Evolutionary conservation across 129 eudicot genomes (phyloP), one percentile per base, ranked within the genome.

Genomic region (Solidago caesia): DNA sequence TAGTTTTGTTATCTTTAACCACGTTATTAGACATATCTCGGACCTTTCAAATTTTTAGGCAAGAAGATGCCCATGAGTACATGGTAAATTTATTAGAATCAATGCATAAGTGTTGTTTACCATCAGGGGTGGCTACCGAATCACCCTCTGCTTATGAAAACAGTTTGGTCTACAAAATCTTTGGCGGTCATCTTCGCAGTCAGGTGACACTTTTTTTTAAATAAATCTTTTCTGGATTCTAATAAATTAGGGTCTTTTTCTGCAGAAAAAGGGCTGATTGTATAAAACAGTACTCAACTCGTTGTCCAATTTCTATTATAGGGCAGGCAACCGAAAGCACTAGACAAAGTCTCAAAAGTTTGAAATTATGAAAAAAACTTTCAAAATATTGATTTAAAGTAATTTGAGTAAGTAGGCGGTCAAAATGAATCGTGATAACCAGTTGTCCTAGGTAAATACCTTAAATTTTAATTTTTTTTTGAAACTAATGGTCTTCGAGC

Each of bases 61-160:
- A 61, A 61, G 66, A 61, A 61, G 66, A 61, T 13, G 66, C 66
- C 8, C 66, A 61, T 27, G 66, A 61, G 66, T 61, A 61, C 66
- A 27, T 61, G 66, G 66, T 61, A 26, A 61, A 61, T 26, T 29
- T 61, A 4, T 61, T 61, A n/a, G 66, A 27, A 61, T 8, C 66
- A 11, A 61, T 61, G 66, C 66, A 61, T 33, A 61, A 8, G 66
- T 61, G 66, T 27, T 61, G 66, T 26, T 29, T 61, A 27, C 66
- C 66, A 25, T 61, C 27, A 9, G 42, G 64, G 27, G 64, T 59
- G 42, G 12, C 66, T 12, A 61, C n/a, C 27, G 44, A 27, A 9
- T 27, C 66, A 12, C 66, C 57, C 14, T 51, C 8, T 27, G 66
- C 66, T 6, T 6, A 12, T 27, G 44, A 61, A 8, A 61, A 10